These are phyloP conservation scores for Fusarium sacchari DNA, from an alignment of 2,329 filamentous ascomycete genomes.

Conservation along the genomic window DNA sequence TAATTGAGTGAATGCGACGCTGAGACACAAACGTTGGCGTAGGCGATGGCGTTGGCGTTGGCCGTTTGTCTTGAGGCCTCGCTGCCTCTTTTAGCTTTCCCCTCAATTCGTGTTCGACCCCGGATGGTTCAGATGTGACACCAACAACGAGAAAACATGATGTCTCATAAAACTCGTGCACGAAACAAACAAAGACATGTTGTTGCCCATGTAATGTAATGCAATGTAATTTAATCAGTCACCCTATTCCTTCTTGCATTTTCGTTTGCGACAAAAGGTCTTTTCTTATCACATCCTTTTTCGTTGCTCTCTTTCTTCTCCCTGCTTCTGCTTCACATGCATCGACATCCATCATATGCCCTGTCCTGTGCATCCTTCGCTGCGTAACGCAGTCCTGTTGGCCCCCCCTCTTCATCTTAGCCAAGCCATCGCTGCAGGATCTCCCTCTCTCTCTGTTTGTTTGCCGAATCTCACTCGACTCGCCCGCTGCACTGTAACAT, in stretches of 20 bases:
- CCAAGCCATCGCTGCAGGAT: constrained; percentile 22
- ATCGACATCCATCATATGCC: not conserved
- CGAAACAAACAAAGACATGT: not conserved
- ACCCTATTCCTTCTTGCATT: not conserved
- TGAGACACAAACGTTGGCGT: not conserved
- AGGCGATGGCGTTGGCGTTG: not conserved
- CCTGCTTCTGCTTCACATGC: not conserved
- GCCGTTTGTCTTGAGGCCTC: constrained; percentile 12
- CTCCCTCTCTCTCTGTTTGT: not conserved
- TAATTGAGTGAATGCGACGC: not conserved
- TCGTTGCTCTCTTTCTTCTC: not conserved
- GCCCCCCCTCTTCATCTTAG: not conserved
- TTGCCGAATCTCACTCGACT: not conserved
- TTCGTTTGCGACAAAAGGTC: not conserved
- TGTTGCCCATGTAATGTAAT: not conserved
- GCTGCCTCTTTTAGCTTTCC: not conserved
- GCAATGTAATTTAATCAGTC: not conserved
- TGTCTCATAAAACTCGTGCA: constrained; percentile 23
- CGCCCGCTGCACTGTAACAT: not conserved
- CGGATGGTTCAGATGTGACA: constrained; percentile 9
- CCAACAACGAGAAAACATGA: constrained; percentile 22
- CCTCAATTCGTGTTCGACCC: constrained; percentile 14
- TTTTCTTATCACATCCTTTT: constrained; percentile 13
- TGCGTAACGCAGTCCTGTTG: not conserved
- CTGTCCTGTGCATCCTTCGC: not conserved